These are phyloP conservation scores for Cyclotella atomus DNA, from an alignment of 108 stramenopile genomes.

Conservation along the genomic window DNA sequence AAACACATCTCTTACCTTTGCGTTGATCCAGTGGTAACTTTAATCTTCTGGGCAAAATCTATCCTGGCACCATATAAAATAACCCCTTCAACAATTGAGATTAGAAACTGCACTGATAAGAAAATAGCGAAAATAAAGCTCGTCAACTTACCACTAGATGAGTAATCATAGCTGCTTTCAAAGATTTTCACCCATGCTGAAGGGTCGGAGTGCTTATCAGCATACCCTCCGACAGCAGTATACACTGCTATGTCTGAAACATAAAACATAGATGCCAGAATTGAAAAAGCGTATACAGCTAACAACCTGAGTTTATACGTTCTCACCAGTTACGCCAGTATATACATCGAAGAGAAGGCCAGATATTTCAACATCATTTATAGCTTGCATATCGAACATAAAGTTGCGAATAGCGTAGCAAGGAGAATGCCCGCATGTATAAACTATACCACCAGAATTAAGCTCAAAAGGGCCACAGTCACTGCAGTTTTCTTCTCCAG, in stretches of 20 bases:
- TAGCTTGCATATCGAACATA: constrained; percentile 16
- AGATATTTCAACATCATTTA: background rate
- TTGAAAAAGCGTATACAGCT: background rate
- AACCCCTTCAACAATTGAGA: background rate
- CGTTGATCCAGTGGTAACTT: background rate
- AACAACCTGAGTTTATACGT: background rate
- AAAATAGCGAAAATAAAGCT: background rate
- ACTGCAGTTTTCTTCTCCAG: background rate
- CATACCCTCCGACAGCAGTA: background rate
- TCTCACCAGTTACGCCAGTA: background rate
- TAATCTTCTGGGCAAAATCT: background rate
- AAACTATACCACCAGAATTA: background rate
- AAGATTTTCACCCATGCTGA: constrained; percentile 3
- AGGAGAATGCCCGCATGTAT: background rate
- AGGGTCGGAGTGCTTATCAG: background rate
- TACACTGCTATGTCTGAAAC: constrained; percentile 3
- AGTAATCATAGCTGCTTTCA: background rate
- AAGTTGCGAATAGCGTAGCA: background rate
- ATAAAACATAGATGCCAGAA: background rate
- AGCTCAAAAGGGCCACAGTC: constrained; percentile 25
- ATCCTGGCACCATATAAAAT: background rate
- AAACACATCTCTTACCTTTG: background rate
- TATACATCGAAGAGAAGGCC: background rate
- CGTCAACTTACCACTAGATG: background rate
- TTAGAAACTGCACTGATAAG: background rate